Base-by-base conservation (phyloP, 2,329 filamentous ascomycete species). In the Sarocladiaceae sp. region DNA sequence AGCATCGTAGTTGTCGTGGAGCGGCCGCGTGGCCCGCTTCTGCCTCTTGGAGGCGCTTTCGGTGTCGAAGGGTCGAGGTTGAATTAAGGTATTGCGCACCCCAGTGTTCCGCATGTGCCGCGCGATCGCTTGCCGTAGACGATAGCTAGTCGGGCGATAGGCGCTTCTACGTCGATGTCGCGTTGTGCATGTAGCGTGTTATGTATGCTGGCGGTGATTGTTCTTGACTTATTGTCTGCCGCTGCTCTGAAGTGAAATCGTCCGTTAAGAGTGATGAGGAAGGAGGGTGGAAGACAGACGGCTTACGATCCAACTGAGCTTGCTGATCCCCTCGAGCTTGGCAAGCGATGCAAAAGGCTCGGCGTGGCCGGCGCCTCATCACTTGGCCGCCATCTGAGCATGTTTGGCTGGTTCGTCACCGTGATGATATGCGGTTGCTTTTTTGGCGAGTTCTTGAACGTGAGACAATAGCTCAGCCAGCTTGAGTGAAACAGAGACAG, bases 1-100 rank as follows among this genome's bases (percentile, higher is more conserved):
- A 48, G 22, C 44, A 48, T 48, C 44, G 28, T 33, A 13, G 15
- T n/a, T 13, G 23, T 22, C 35, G 37, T 12, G 8, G 15, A 6
- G 15, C 33, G 15, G 33, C 33, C 33, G 18, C 6, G 15, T 36
- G 33, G 33, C 33, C 15, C 12, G 6, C 8, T 36, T 6, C 15
- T n/a, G 33, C 7, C 33, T 17, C 12, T 36, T 17, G 6, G 33
- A 10, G 33, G 22, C 40, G 8, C 12, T 13, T 26, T 26, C n/a
- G 11, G 4, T 4, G 23, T 4, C 28, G n/a, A 7, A 17, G n/a
- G 37, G 15, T 7, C 28, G 23, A 44, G 40, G 40, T 44, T 44
- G 40, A 44, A 44, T 11, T 44, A 44, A 44, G 40, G 40, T 44
- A 26, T 44, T 5, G 40, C 22, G n/a, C n/a, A n/a, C n/a, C n/a